These are phyloP conservation scores for Boletus patriciae DNA, from an alignment of 768 basidiomycete genomes.

Conservation along the genomic window DNA sequence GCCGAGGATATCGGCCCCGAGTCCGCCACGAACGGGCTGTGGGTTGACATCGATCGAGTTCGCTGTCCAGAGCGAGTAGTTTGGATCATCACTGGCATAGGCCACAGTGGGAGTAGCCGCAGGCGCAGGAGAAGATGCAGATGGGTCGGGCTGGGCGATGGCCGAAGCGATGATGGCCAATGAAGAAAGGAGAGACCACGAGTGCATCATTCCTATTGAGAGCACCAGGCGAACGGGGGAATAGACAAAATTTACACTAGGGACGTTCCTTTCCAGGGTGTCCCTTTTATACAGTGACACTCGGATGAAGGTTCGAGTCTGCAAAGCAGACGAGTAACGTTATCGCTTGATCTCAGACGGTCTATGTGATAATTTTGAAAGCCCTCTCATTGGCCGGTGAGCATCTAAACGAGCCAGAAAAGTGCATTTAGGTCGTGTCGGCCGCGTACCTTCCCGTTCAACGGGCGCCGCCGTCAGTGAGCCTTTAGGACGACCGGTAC, in stretches of 20 bases:
- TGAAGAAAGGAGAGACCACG: slow-evolving; percentile 31
- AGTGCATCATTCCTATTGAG: slow-evolving; percentile 24
- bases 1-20: slow-evolving; percentile 52
- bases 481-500: too few species aligned
- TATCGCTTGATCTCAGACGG: too few species aligned
- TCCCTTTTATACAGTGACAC: slow-evolving; percentile 25
- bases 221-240: slow-evolving; percentile 11
- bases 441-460: too few species aligned
- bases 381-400: too few species aligned
- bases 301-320: neutral
- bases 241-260: slow-evolving; percentile 25
- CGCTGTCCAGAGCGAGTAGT: slow-evolving; percentile 42
- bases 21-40: slow-evolving; percentile 44
- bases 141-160: slow-evolving; percentile 18
- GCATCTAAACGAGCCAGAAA: too few species aligned
- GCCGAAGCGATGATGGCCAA: slow-evolving; percentile 22
- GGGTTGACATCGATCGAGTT: slow-evolving; percentile 29
- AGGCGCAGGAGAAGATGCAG: slow-evolving; percentile 29
- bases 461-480: too few species aligned
- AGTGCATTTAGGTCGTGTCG: too few species aligned
- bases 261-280: neutral
- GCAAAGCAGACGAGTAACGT: too few species aligned
- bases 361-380: too few species aligned
- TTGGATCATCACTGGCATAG: slow-evolving; percentile 47
- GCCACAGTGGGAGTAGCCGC: slow-evolving; percentile 44